Conservation (phyloP, 768 basidiomycete species). For the Mycena galopus region DNA sequence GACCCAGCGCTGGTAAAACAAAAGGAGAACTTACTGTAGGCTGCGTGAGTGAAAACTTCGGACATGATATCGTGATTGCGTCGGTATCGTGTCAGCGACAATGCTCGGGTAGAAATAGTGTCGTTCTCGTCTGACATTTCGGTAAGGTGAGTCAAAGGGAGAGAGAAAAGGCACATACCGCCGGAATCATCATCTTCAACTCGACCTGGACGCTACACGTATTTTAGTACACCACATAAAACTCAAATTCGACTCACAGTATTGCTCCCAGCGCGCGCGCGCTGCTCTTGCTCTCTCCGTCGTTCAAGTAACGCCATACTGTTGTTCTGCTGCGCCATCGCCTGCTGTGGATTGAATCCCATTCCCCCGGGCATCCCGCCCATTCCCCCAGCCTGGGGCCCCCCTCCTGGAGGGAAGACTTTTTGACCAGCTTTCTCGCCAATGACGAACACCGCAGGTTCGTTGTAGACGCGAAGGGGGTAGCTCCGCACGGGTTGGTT, state of each 20-base stretch:
- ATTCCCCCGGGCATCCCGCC: conserved; percentile 44
- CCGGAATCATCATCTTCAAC: conserved; percentile 76
- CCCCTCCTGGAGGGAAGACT: conserved; percentile 55
- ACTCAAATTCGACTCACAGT: conserved; percentile 17
- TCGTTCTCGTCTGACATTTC: conserved; percentile 70
- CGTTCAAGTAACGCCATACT: conserved; percentile 82
- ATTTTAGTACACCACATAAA: conserved; percentile 20
- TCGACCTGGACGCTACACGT: conserved; percentile 51
- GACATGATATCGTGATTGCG: conserved; percentile 91
- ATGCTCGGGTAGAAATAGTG: conserved; percentile 76
- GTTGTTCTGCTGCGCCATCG: conserved; percentile 79
- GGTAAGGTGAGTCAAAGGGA: neutral
- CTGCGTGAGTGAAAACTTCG: conserved; percentile 82
- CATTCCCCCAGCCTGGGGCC: conserved; percentile 30
- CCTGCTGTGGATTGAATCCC: conserved; percentile 64
- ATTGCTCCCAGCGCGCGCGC: conserved; percentile 61
- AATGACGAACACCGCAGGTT: conserved; percentile 76
- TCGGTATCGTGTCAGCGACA: conserved; percentile 79
- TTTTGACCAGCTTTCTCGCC: conserved; percentile 84
- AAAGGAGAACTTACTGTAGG: conserved; percentile 60
- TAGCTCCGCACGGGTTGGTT: conserved; percentile 77
- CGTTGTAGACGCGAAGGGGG: conserved; percentile 75
- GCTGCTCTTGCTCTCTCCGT: conserved; percentile 67
- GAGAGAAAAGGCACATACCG: conserved; percentile 51
- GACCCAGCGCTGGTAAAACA: neutral